These are phyloP conservation scores for Taxawa tesnikishii DNA, from an alignment of 2,329 filamentous ascomycete species.

Conservation along the genomic window DNA sequence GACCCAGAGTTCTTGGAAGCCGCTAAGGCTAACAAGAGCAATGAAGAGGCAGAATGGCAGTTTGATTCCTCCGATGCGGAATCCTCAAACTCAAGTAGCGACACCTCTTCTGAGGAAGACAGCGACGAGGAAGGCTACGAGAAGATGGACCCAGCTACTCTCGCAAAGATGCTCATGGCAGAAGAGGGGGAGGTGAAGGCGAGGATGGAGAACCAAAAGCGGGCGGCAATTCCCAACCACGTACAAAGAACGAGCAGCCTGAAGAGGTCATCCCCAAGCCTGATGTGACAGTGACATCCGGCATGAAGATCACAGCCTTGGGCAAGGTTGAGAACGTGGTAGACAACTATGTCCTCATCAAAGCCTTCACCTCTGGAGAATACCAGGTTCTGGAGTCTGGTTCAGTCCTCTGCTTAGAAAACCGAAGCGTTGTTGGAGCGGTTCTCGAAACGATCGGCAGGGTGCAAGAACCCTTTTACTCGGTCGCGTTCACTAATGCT, in stretches of 20 bases:
- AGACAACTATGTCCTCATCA: constrained; percentile 66
- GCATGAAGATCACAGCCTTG: constrained; percentile 65
- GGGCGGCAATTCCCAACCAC: constrained; percentile 39
- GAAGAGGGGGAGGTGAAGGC: constrained; percentile 63
- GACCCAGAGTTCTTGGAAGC: constrained; percentile 31
- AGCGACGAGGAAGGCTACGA: constrained; percentile 54
- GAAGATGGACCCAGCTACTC: constrained; percentile 68
- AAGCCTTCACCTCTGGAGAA: constrained; percentile 65
- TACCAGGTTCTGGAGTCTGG: constrained; percentile 75
- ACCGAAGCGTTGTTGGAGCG: constrained; percentile 65
- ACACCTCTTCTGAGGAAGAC: constrained; percentile 30
- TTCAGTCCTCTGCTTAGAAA: constrained; percentile 67
- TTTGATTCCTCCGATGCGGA: constrained; percentile 49
- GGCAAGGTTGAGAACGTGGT: constrained; percentile 67
- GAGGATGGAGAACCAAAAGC: constrained; percentile 53
- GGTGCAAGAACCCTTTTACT: constrained; percentile 77
- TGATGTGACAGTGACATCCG: constrained; percentile 61
- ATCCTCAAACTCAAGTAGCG: constrained; percentile 35
- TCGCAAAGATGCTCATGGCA: constrained; percentile 74
- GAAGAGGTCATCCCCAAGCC: constrained; percentile 47
- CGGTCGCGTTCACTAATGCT: constrained; percentile 58
- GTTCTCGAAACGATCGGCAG: constrained; percentile 77
- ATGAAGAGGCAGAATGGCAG: constrained; percentile 68
- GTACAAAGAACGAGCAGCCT: constrained; percentile 71
- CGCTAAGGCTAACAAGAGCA: constrained; percentile 32